A percentile compares a stretch with the other conserved stretches of the same genome.
Evolutionary conservation across 164 flowering plant species (phyloP).

Genomic region (Magnolia changhungtana): DNA sequence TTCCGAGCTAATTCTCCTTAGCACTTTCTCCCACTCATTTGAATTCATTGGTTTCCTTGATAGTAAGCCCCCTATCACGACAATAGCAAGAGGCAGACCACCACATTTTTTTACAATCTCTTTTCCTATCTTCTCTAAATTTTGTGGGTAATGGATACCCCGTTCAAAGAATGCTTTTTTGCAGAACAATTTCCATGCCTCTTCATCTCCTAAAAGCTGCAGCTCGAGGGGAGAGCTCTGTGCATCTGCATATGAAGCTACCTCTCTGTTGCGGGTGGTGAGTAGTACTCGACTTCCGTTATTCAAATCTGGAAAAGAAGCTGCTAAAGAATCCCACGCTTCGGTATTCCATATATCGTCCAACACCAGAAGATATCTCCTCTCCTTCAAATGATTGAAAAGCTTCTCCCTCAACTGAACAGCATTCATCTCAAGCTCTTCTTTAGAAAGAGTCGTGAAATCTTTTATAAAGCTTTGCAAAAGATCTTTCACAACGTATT

Average conservation of each 20-base stretch:
- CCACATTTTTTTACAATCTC: neutral
- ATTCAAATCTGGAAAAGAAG: slow-evolving; percentile 31
- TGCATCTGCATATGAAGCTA: neutral
- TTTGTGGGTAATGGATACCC: neutral
- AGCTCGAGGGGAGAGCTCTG: neutral
- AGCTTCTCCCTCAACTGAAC: too few relatives aligned
- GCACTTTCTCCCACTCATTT: slow-evolving; percentile 7
- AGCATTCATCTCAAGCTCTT: neutral
- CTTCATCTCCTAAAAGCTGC: neutral
- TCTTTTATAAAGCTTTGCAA: neutral
- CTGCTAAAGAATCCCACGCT: neutral
- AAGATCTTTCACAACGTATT: too few relatives aligned
- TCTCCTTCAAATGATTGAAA: neutral
- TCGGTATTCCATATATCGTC: neutral
- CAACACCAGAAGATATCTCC: neutral
- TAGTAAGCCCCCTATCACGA: neutral
- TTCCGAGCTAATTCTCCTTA: neutral
- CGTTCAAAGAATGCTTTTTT: neutral
- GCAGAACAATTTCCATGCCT: neutral
- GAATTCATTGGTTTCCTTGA: neutral
- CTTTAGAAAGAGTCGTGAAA: neutral
- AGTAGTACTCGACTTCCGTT: neutral
- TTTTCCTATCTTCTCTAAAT: neutral
- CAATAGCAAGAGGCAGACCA: neutral
- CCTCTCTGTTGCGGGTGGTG: neutral